A percentile compares a stretch with the other conserved stretches of the same genome.
Evolutionary conservation across 1,284 basidiomycete species (phyloP).

Genomic region (Xanthoconium separans): DNA sequence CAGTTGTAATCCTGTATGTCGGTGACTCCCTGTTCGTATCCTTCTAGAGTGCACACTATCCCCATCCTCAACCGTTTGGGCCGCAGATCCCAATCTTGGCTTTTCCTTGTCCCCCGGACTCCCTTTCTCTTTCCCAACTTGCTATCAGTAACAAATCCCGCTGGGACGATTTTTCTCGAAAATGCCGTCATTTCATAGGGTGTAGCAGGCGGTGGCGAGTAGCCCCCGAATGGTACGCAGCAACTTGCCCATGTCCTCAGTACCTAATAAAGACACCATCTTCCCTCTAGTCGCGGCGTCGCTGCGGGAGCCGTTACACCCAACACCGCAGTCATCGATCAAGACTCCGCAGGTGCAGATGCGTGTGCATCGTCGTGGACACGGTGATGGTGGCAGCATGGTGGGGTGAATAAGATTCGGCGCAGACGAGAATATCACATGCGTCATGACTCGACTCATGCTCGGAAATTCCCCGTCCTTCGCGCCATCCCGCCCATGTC

Average conservation of each 20-base stretch:
- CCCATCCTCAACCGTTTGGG: no score
- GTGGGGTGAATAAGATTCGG: neutral
- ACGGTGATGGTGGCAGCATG: neutral
- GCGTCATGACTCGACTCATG: neutral
- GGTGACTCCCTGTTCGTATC: no score
- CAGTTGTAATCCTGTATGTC: no score
- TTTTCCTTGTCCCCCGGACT: constrained; percentile 17
- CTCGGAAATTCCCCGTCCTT: neutral
- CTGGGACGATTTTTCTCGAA: neutral
- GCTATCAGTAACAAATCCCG: no score
- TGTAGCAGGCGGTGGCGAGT: neutral
- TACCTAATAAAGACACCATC: neutral
- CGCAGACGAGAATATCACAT: constrained; percentile 4
- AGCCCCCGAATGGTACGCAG: constrained; percentile 4
- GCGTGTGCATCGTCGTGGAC: neutral
- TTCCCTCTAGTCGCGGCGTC: neutral
- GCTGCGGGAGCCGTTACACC: neutral
- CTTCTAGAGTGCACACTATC: no score
- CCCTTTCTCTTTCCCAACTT: no score
- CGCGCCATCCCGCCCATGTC: neutral
- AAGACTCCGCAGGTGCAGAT: no score
- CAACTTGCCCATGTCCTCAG: neutral
- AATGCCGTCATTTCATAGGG: constrained; percentile 23
- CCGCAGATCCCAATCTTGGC: neutral
- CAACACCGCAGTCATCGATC: constrained; percentile 7